phyloP scores from a whole-genome alignment of 2,329 filamentous ascomycete genomes.

The Ascocoryne sarcoides region DNA sequence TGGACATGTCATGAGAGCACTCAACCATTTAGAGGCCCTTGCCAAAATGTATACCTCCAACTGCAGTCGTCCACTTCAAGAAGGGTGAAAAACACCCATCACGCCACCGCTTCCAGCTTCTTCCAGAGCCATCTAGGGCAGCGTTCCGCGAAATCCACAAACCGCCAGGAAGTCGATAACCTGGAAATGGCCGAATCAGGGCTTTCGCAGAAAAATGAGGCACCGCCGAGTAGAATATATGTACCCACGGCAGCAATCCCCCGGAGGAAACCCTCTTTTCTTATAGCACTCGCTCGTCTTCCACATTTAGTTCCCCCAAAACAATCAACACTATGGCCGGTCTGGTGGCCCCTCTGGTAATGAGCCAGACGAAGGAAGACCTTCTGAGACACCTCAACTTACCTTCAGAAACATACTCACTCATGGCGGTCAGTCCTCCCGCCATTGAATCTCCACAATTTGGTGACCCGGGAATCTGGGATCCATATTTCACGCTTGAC shows the following conservation, averaged over 20 bases:
- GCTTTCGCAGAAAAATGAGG: not conserved
- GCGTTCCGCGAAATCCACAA: not conserved
- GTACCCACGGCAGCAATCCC: not conserved
- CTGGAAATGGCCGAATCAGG: not conserved
- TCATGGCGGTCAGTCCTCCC: conserved; percentile 25
- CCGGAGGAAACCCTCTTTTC: not conserved
- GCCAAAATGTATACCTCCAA: too few species aligned
- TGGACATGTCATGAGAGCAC: too few species aligned
- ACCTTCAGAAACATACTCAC: conserved; percentile 18
- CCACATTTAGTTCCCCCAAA: not conserved
- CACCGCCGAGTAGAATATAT: not conserved
- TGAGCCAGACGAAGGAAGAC: conserved; percentile 28
- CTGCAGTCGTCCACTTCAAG: not conserved
- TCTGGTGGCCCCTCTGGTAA: conserved; percentile 19
- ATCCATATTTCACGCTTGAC: too few species aligned
- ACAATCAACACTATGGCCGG: conserved; percentile 12
- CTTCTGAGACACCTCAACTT: conserved; percentile 24
- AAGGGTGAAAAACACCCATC: too few species aligned
- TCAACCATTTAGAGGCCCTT: too few species aligned
- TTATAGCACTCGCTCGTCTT: not conserved
- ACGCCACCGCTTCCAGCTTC: not conserved
- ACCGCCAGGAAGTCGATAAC: too few species aligned
- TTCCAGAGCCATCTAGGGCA: not conserved
- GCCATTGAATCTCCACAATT: too few species aligned
- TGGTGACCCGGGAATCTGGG: too few species aligned